Evolutionary conservation across 2,329 filamentous ascomycete species (phyloP).

Genomic region (Aureobasidium leucospermi): DNA sequence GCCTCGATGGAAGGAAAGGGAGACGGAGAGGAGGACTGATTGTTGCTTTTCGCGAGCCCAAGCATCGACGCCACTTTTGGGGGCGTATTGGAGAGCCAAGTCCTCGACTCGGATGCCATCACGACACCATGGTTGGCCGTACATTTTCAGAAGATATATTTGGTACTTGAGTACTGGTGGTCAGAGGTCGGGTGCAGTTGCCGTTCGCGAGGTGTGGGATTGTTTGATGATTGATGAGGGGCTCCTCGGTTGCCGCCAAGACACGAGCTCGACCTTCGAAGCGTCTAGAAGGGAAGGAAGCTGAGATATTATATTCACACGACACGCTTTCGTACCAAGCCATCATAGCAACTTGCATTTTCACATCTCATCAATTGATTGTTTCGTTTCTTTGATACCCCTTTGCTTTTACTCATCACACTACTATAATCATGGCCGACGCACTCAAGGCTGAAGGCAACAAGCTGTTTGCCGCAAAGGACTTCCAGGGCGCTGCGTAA

Average conservation of each 20-base stretch:
- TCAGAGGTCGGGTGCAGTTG: not conserved
- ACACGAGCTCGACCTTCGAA: too few species aligned
- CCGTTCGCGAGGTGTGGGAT: not conserved
- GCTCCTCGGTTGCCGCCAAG: not conserved
- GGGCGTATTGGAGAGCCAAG: slow-evolving; percentile 46
- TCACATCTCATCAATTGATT: not conserved
- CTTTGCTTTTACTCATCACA: not conserved
- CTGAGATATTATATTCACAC: not conserved
- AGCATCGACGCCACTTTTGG: slow-evolving; percentile 54
- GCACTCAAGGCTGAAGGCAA: slow-evolving; percentile 96
- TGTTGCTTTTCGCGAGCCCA: slow-evolving; percentile 61
- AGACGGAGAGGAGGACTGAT: slow-evolving; percentile 54
- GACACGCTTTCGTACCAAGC: not conserved
- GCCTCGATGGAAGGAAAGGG: slow-evolving; percentile 46
- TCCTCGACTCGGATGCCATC: slow-evolving; percentile 52
- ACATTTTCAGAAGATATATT: not conserved
- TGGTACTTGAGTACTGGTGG: not conserved
- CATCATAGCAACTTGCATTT: not conserved
- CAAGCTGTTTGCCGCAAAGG: slow-evolving; percentile 96
- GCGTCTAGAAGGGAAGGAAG: too few species aligned
- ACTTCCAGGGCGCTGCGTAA: slow-evolving; percentile 92
- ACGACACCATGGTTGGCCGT: slow-evolving; percentile 14
- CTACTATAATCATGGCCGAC: slow-evolving; percentile 46
- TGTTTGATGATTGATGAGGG: not conserved
- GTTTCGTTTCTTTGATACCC: slow-evolving; percentile 11